Evolutionary conservation across 2,329 filamentous ascomycete species (phyloP).

Genomic region (Penicillium sp.): DNA sequence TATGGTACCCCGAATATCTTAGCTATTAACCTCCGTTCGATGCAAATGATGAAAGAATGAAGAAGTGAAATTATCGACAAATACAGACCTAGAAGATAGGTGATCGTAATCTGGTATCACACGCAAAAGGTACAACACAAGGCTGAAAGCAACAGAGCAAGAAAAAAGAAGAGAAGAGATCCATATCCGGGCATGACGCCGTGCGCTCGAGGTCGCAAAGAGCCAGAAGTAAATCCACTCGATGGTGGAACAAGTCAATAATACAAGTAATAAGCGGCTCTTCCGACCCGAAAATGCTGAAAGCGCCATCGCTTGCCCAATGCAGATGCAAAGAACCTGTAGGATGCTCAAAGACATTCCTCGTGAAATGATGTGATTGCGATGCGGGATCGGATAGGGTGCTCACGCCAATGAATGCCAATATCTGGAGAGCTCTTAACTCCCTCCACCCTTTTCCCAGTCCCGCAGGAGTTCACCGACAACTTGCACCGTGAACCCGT

Average conservation of each 20-base stretch:
- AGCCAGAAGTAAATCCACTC: conserved; percentile 17
- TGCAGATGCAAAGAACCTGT: conserved; percentile 10
- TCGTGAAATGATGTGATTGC: not conserved
- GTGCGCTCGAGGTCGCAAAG: conserved; percentile 23
- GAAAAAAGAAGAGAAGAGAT: conserved; percentile 4
- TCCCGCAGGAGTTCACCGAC: not conserved
- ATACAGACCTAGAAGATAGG: conserved; percentile 31
- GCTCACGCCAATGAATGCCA: not conserved
- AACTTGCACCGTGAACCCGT: conserved; percentile 3
- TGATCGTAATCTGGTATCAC: conserved; percentile 37
- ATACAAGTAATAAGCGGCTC: conserved; percentile 10
- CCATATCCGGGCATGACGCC: conserved; percentile 28
- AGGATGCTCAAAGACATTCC: not conserved
- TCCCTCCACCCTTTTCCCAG: not conserved
- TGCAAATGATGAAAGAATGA: conserved; percentile 1
- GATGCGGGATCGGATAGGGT: not conserved
- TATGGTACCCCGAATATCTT: not conserved
- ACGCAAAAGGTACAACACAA: conserved; percentile 13
- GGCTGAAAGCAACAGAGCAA: conserved; percentile 5
- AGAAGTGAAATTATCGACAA: conserved; percentile 24
- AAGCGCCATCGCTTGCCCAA: conserved; percentile 8
- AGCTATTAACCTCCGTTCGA: not conserved
- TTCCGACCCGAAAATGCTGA: conserved; percentile 11
- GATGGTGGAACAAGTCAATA: conserved; percentile 4
- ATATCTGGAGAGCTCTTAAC: not conserved